Percentiles rank a stretch among this genome's conserved stretches.
These are phyloP conservation scores for Phyllosticta capitalensis DNA, from an alignment of 2,329 filamentous ascomycete species.

Conservation along the genomic window DNA sequence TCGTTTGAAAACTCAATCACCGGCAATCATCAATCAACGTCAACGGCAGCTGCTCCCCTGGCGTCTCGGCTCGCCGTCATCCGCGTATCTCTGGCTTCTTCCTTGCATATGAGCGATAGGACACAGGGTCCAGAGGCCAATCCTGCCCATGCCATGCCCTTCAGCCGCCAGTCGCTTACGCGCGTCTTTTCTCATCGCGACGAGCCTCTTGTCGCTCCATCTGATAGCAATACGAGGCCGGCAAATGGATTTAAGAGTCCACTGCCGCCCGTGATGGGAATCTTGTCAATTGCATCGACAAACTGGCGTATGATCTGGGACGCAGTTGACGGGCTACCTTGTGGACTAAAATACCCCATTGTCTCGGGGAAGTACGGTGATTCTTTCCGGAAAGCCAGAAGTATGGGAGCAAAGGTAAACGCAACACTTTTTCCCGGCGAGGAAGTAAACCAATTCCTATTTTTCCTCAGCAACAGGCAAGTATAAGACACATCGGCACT, in stretches of 20 bases:
- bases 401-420: too few species aligned
- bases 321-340: too few species aligned
- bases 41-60: neutral
- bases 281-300: neutral
- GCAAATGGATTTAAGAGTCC: neutral
- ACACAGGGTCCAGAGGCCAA: neutral
- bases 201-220: neutral
- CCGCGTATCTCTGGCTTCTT: neutral
- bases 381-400: too few species aligned
- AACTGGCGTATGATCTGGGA: neutral
- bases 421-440: too few species aligned
- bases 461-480: too few species aligned
- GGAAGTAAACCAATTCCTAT: too few species aligned
- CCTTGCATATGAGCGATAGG: neutral
- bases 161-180: neutral
- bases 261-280: neutral
- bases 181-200: neutral
- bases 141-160: neutral
- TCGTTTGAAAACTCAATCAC: neutral
- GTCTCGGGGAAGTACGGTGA: too few species aligned
- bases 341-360: too few species aligned
- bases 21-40: neutral
- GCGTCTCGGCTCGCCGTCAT: neutral
- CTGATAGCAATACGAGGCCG: neutral
- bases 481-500: too few species aligned